Evolutionary conservation across 345 rosid genomes (phyloP).

Genomic region (Salix arbutifolia): DNA sequence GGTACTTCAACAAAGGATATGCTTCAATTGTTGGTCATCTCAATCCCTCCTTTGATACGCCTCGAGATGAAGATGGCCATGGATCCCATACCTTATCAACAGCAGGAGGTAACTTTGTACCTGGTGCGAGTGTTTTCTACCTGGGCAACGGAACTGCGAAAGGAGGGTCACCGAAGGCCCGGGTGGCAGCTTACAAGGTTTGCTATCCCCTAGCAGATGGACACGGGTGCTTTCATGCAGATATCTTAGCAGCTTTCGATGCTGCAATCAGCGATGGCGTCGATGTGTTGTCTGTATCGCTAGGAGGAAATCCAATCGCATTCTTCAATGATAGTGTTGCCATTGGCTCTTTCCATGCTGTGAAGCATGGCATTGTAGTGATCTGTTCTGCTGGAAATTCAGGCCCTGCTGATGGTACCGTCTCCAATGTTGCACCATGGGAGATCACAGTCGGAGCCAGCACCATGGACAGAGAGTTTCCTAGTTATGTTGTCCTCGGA

Average conservation of each 20-base stretch:
- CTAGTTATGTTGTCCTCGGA: conserved; percentile 57
- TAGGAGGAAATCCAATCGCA: conserved; percentile 3
- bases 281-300: conserved; percentile 19
- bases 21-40: conserved; percentile 13
- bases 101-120: conserved; percentile 19
- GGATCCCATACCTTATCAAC: conserved; percentile 25
- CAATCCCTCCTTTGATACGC: conserved; percentile 13
- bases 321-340: conserved; percentile 20
- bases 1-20: conserved; percentile 31
- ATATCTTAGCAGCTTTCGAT: conserved; percentile 25
- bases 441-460: conserved; percentile 87
- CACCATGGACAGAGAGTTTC: conserved; percentile 78
- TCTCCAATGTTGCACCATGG: conserved; percentile 76
- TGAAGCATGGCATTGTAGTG: conserved; percentile 20
- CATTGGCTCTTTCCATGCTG: conserved; percentile 27
- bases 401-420: conserved; percentile 65
- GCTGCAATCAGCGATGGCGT: conserved; percentile 21
- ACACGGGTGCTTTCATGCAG: conserved; percentile 20
- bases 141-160: conserved; percentile 20
- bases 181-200: conserved; percentile 20
- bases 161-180: conserved; percentile 23
- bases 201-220: conserved; percentile 16
- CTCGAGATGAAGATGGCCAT: conserved; percentile 25
- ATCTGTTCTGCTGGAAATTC: conserved; percentile 53
- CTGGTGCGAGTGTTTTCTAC: conserved; percentile 18